Evolutionary conservation across 2,329 filamentous ascomycete species (phyloP).

Genomic region (Fusarium coicis): DNA sequence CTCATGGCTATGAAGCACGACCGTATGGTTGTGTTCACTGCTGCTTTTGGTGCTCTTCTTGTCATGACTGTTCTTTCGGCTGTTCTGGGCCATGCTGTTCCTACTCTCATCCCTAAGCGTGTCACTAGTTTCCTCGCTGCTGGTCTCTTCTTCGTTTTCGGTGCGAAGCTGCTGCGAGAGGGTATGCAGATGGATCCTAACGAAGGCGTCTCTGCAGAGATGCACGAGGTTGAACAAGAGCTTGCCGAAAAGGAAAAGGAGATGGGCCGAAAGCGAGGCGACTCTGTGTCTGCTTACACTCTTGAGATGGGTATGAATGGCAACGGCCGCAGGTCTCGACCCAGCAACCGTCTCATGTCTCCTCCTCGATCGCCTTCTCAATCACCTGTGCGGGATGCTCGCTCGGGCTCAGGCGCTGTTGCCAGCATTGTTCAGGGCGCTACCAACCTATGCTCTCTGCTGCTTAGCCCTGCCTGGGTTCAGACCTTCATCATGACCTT

Average conservation of each 20-base stretch:
- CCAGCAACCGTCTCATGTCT: constrained; percentile 80
- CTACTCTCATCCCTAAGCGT: constrained; percentile 88
- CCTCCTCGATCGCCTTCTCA: constrained; percentile 83
- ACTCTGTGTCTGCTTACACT: constrained; percentile 77
- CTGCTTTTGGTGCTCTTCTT: constrained; percentile 90
- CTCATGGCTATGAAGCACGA: constrained; percentile 99
- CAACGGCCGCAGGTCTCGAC: constrained; percentile 74
- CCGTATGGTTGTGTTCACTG: constrained; percentile 90
- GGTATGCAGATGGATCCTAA: constrained; percentile 89
- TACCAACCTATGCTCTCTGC: constrained; percentile 85
- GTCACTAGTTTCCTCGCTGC: constrained; percentile 90
- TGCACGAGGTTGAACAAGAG: constrained; percentile 96
- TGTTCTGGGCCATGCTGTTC: constrained; percentile 90
- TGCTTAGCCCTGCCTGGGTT: constrained; percentile 96
- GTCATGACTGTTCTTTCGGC: constrained; percentile 97
- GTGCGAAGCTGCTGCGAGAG: constrained; percentile 83
- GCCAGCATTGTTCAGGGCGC: constrained; percentile 69
- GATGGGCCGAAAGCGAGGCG: constrained; percentile 69
- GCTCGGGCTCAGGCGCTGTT: constrained; percentile 54
- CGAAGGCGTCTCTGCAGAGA: constrained; percentile 94
- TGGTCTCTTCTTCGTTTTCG: constrained; percentile 88
- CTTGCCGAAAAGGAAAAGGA: constrained; percentile 93
- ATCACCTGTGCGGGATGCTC: constrained; percentile 73
- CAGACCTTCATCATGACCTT: constrained; percentile 99
- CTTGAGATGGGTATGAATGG: constrained; percentile 78